Conservation (phyloP, 148 eudicot species). For the Rhododendron ovatum region DNA sequence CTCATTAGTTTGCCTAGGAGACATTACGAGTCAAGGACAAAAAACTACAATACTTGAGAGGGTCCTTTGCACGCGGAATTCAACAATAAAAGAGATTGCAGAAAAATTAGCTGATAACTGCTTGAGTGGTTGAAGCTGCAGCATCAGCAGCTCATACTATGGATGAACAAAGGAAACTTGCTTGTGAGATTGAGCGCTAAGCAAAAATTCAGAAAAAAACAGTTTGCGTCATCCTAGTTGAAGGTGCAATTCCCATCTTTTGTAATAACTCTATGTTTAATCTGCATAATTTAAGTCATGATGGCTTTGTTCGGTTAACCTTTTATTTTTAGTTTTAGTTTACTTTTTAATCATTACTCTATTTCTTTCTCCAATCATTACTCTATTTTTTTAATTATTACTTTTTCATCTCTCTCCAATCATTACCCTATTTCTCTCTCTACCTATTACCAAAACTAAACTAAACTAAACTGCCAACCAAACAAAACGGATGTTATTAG, state of each 20-base stretch:
- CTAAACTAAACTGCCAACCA: too few species aligned
- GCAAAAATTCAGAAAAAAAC: constrained; percentile 57
- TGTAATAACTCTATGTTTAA: not conserved
- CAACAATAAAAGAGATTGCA: constrained; percentile 72
- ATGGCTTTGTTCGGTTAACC: not conserved
- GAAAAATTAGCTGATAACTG: constrained; percentile 52
- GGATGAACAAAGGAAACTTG: constrained; percentile 12
- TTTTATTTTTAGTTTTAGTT: too few species aligned
- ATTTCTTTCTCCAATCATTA: too few species aligned
- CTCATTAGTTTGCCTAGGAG: constrained; percentile 44
- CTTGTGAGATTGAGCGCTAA: constrained; percentile 67
- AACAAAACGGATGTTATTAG: not conserved
- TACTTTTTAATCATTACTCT: too few species aligned
- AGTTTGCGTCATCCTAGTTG: constrained; percentile 36
- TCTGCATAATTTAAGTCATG: not conserved
- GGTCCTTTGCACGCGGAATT: constrained; percentile 81
- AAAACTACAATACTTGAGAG: constrained; percentile 77
- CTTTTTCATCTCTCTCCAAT: too few species aligned
- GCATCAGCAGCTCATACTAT: constrained; percentile 97
- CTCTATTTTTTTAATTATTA: too few species aligned
- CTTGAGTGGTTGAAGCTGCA: constrained; percentile 89
- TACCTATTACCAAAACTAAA: too few species aligned
- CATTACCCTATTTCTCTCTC: too few species aligned
- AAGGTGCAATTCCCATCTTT: constrained; percentile 43
- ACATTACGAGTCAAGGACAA: constrained; percentile 90